A percentile compares a stretch with the other conserved stretches of the same genome.
These are phyloP conservation scores for Zasmidium angulare DNA, from an alignment of 2,329 filamentous ascomycete species.

Conservation along the genomic window DNA sequence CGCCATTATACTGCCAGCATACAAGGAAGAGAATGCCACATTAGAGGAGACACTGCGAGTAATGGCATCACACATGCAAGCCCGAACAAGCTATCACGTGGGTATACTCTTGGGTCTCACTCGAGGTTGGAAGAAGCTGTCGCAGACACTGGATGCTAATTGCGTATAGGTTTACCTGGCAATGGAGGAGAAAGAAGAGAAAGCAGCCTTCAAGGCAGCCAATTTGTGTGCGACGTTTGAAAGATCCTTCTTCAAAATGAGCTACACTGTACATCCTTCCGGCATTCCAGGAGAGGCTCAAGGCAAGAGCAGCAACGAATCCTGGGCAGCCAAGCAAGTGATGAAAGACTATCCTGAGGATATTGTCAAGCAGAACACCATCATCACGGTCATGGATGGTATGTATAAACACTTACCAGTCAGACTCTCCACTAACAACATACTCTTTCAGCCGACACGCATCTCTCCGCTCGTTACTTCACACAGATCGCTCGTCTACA, in stretches of 20 bases:
- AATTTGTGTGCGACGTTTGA: slow-evolving; percentile 62
- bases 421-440: slow-evolving; percentile 12
- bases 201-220: slow-evolving; percentile 61
- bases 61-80: slow-evolving; percentile 65
- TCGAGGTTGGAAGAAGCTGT: neutral
- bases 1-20: slow-evolving; percentile 71
- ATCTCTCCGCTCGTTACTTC: slow-evolving; percentile 69
- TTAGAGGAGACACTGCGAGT: slow-evolving; percentile 68
- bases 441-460: slow-evolving; percentile 63
- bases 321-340: slow-evolving; percentile 67
- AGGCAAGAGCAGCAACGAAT: slow-evolving; percentile 73
- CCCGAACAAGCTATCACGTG: slow-evolving; percentile 67
- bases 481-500: slow-evolving; percentile 64
- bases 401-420: slow-evolving; percentile 36
- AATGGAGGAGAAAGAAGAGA: slow-evolving; percentile 68
- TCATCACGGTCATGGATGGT: slow-evolving; percentile 74
- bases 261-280: slow-evolving; percentile 66
- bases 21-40: slow-evolving; percentile 70
- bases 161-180: slow-evolving; percentile 63
- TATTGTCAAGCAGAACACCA: slow-evolving; percentile 57
- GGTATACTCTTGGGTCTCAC: slow-evolving; percentile 37
- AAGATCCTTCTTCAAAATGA: slow-evolving; percentile 65
- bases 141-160: neutral
- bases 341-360: slow-evolving; percentile 59
- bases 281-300: slow-evolving; percentile 67